Base-by-base conservation (phyloP, 2,329 filamentous ascomycete species). In the Cladophialophora bantiana region DNA sequence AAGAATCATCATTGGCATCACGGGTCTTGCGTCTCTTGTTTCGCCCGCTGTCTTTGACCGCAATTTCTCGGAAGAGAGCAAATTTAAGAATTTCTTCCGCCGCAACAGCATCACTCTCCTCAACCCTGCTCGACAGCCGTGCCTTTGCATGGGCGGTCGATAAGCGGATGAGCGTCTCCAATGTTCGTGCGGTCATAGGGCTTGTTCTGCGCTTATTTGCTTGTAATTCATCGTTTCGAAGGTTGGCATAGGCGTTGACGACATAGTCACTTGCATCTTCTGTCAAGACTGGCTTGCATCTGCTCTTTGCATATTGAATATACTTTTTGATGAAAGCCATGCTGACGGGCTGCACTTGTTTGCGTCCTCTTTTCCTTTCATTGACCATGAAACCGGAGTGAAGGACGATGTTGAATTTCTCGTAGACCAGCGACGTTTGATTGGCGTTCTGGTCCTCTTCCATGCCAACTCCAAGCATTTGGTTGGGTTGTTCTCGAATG, bases 321-420 rank as follows among this genome's bases (percentile, higher is more conserved):
- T 97, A 99, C 81, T 99, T 99, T 83, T 99, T 99, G 84, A 99
- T 93, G 80, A 99, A 99, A 0, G 94, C 92, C 68, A 99, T 97
- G 80, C 92, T 96, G 62, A 99, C 83, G 4, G 71, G 71, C 15
- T 65, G 69, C 13, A 99, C 92, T 71, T 90, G 90, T 78, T 88
- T 88, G 32, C 89, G 82, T 10, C 92, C 91, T 45, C 92, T 59
- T 59, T n/a, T 48, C 45, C 59, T 42, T 26, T 32, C n/a, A 31
- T 20, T 12, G 40, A 20, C 80, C 6, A 89, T 92, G 55, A 97
- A 92, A 68, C 95, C 95, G 9, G 93, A 91, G 76, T 99, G 95
- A 50, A 99, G 86, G 92, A 98, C 96, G 35, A 91, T 87, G 74
- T 98, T 95, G 80, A 91, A 98, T 78, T 98, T 99, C 78, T 99